A percentile compares a stretch with the other conserved stretches of the same genome.
phyloP scores from a whole-genome alignment of 2,329 filamentous ascomycete species.

The Beauveria pseudobassiana region DNA sequence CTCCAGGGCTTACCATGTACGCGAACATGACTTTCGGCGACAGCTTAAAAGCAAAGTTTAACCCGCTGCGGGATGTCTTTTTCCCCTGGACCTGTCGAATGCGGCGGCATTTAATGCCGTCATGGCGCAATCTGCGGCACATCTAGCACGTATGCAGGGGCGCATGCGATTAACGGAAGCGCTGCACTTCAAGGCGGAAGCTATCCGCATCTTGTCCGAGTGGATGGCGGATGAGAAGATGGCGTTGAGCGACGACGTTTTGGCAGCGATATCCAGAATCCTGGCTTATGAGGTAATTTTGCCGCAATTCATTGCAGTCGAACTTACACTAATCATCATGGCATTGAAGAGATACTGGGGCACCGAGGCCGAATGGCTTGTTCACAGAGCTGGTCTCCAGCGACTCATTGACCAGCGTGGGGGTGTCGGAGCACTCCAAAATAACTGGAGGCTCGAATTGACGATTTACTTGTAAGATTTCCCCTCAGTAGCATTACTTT shows the following conservation, averaged over 20 bases:
- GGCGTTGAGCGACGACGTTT: conserved; percentile 24
- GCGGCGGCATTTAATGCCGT: conserved; percentile 32
- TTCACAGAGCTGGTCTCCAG: background rate
- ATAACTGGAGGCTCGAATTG: conserved; percentile 5
- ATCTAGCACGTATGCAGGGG: conserved; percentile 27
- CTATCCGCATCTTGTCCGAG: conserved; percentile 25
- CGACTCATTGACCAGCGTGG: background rate
- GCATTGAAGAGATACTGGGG: background rate
- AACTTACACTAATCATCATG: background rate
- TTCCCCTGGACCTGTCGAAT: conserved; percentile 33
- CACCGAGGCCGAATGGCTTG: conserved; percentile 5
- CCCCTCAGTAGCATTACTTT: background rate
- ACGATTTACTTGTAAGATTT: background rate
- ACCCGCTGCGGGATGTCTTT: conserved; percentile 33
- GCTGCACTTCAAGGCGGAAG: conserved; percentile 26
- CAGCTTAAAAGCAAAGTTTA: conserved; percentile 21
- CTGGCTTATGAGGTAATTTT: background rate
- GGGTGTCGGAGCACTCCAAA: background rate
- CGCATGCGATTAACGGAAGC: conserved; percentile 20
- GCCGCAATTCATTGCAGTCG: background rate
- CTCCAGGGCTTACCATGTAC: conserved; percentile 23
- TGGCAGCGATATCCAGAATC: background rate
- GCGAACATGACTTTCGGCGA: conserved; percentile 27
- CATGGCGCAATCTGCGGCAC: conserved; percentile 33
- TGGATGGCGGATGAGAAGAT: conserved; percentile 24